Percentiles rank a stretch among this genome's conserved stretches.
phyloP scores from a whole-genome alignment of 305 asterid species.

The Striga hermonthica region DNA sequence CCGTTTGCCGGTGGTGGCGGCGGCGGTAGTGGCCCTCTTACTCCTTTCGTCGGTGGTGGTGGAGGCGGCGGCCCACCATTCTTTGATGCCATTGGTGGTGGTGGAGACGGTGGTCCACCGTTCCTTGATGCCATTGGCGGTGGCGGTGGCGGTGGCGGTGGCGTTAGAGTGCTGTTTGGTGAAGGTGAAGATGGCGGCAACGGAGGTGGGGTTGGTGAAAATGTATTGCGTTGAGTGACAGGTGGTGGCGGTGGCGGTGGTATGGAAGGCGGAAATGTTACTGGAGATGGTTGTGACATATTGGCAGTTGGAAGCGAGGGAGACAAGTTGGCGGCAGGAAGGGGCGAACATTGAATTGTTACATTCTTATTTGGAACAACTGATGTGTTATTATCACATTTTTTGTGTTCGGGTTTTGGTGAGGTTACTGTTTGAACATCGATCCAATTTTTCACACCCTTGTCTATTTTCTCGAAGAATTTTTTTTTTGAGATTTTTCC shows the following conservation, averaged over 20 bases:
- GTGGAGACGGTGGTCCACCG: conserved; percentile 44
- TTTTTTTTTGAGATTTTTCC: conserved; percentile 24
- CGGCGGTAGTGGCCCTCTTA: conserved; percentile 42
- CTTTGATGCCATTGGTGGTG: conserved; percentile 37
- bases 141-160: conserved; percentile 48
- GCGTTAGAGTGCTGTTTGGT: conserved; percentile 30
- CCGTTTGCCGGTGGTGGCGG: conserved; percentile 39
- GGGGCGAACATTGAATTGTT: conserved; percentile 16
- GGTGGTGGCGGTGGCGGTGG: conserved; percentile 34
- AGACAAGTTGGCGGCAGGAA: conserved; percentile 37
- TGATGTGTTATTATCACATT: neutral
- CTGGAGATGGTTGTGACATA: conserved; percentile 31
- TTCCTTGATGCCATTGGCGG: conserved; percentile 30
- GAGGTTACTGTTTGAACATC: conserved; percentile 13
- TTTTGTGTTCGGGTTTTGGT: conserved; percentile 13
- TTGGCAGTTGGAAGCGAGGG: conserved; percentile 26
- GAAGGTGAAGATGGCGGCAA: conserved; percentile 39
- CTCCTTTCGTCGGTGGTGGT: conserved; percentile 44
- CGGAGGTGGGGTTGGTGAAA: conserved; percentile 11
- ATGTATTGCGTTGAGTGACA: neutral
- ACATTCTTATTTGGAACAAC: conserved; percentile 1
- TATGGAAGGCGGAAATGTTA: conserved; percentile 31
- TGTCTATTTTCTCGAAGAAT: conserved; percentile 27
- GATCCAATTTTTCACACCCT: conserved; percentile 21
- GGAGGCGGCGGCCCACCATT: conserved; percentile 45